Evolutionary conservation across 2,329 filamentous ascomycete genomes (phyloP).

Genomic region (Monosporascus sp.): DNA sequence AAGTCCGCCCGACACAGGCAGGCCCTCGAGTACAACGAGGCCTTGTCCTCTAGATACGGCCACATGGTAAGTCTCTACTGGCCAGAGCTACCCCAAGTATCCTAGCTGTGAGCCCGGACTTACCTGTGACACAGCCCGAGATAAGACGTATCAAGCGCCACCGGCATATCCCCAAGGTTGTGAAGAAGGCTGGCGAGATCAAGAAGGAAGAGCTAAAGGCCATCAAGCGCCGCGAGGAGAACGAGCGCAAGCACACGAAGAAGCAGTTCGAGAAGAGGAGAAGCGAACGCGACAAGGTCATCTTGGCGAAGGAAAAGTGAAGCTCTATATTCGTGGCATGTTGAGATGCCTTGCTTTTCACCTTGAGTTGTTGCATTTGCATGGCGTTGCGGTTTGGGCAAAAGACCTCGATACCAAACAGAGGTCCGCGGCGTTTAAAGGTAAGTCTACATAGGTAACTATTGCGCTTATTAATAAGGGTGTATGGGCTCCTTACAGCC

Average conservation of each 20-base stretch:
- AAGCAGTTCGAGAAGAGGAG: conserved; percentile 70
- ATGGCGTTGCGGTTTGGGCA: conserved; percentile 18
- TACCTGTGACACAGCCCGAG: conserved; percentile 53
- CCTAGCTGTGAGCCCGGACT: conserved; percentile 1
- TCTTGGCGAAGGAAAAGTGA: conserved; percentile 62
- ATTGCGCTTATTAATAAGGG: no score
- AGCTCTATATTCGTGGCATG: background rate
- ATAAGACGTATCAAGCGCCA: conserved; percentile 86
- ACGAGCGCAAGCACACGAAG: conserved; percentile 84
- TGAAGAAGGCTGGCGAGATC: conserved; percentile 95
- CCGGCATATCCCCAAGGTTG: conserved; percentile 82
- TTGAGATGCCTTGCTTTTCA: background rate
- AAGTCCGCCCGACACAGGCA: conserved; percentile 81
- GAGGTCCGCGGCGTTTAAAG: background rate
- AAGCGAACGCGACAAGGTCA: conserved; percentile 88
- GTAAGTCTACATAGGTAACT: background rate
- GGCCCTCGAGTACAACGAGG: conserved; percentile 86
- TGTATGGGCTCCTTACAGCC: no score
- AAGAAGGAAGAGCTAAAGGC: conserved; percentile 83
- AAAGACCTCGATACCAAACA: conserved; percentile 19
- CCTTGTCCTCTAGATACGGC: conserved; percentile 74
- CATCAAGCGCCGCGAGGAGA: conserved; percentile 89
- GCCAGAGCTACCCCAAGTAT: background rate
- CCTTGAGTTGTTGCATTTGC: conserved; percentile 15
- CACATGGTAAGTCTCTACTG: conserved; percentile 60